Evolutionary conservation across 192 early-diverging fungal species (phyloP).

Genomic region (Coemansia sp.): DNA sequence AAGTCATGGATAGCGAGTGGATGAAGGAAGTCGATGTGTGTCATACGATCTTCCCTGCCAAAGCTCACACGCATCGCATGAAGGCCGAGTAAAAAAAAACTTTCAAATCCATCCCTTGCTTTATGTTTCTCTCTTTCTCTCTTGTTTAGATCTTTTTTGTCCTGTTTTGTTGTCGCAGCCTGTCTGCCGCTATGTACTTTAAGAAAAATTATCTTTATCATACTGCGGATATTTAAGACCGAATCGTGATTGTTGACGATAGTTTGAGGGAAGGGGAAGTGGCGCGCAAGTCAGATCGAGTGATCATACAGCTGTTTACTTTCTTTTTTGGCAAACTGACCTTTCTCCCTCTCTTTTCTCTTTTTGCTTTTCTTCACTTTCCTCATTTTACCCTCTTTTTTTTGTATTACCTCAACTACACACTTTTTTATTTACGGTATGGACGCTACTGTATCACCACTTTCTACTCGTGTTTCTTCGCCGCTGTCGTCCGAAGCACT

Average conservation of each 20-base stretch:
- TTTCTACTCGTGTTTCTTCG: background rate
- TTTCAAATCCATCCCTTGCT: background rate
- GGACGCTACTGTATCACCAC: background rate
- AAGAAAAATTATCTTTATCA: background rate
- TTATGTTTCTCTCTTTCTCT: background rate
- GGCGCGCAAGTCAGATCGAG: background rate
- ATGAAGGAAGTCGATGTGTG: constrained; percentile 67
- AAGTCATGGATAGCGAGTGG: constrained; percentile 76
- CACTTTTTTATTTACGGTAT: background rate
- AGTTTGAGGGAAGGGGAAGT: background rate
- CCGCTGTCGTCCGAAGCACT: background rate
- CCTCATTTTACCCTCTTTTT: background rate
- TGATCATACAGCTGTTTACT: background rate
- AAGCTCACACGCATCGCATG: constrained; percentile 40
- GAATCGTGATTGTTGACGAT: constrained; percentile 13
- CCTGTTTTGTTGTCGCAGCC: background rate
- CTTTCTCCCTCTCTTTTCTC: background rate
- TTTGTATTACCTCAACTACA: background rate
- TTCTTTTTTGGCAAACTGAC: background rate
- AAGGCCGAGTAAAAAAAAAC: constrained; percentile 26
- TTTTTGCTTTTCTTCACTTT: background rate
- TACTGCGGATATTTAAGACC: background rate
- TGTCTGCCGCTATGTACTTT: constrained; percentile 5
- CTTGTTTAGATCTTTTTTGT: constrained; percentile 9
- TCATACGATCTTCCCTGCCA: constrained; percentile 23